Base-by-base conservation (phyloP, 2,329 filamentous ascomycete species). In the Cadophora sp. region DNA sequence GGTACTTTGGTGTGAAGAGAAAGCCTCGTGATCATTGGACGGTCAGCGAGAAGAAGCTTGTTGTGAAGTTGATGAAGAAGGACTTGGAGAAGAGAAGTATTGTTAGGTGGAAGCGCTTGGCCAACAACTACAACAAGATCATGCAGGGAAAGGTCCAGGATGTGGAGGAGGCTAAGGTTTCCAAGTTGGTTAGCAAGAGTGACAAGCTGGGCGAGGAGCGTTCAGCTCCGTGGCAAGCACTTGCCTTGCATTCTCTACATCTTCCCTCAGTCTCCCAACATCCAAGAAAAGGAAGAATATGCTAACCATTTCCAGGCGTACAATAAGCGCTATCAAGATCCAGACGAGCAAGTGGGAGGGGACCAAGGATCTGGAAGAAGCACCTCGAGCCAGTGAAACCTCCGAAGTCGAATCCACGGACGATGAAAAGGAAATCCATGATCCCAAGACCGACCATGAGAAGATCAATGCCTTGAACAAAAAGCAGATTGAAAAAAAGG, bases 1-100 rank as follows among this genome's bases (percentile, higher is more conserved):
- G 50, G 24, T 53, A 30, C 14, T 53, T 53, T 22, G 50, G 50
- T 27, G 27, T 30, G 27, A 53, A 53, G 50, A 53, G 50, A 53
- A 18, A 33, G 27, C 50, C 50, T 33, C 50, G 50, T n/a, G 27
- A 33, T n/a, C 50, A 30, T 33, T 53, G 27, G 50, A 1, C 30
- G 4, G 50, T 18, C 50, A 53, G 50, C 27, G 50, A 53, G 50
- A 53, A 53, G 50, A 33, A 53, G 3, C 50, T 53, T 30, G 50
- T 53, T 3, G 27, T 53, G 5, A n/a, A 53, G 14, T 16, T 53
- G 50, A 30, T 53, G 50, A 33, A 30, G 24, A 33, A 53, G 16
- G 50, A 53, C 18, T 11, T 53, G 27, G 50, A 53, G 27, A 30
- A 53, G 16, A 53, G 50, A 16, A 27, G 24, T 3, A n/a, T 53